Conservation (phyloP, 139 green algal genomes). For the Chlorella sp. region DNA sequence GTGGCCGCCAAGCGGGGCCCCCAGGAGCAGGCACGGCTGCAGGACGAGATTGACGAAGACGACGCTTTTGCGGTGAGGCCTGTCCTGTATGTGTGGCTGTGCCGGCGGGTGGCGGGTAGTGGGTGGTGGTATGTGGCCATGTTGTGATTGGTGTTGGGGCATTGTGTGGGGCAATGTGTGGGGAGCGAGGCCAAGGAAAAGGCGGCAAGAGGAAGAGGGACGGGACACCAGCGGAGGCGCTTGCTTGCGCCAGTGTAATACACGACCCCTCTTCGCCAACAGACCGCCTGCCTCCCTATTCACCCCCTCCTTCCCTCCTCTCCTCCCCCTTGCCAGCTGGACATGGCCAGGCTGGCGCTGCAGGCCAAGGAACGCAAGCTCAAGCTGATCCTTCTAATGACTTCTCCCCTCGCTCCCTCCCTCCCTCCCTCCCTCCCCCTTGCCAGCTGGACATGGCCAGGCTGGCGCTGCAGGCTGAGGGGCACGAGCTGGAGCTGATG, state of each 20-base stretch:
- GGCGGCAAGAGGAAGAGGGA: neutral
- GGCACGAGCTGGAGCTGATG: conserved; percentile 52
- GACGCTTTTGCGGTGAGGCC: conserved; percentile 45
- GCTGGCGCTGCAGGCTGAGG: conserved; percentile 27
- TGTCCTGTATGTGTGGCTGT: neutral
- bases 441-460: conserved; percentile 30
- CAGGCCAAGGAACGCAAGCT: conserved; percentile 39
- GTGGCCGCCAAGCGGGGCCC: conserved; percentile 4
- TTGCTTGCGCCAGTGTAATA: neutral
- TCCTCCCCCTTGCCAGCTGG: neutral
- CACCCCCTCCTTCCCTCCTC: neutral
- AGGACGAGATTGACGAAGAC: conserved; percentile 62
- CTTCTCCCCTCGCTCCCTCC: neutral
- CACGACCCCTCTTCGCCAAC: neutral
- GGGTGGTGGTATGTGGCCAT: too few relatives aligned
- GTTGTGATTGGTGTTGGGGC: neutral
- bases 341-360: conserved; percentile 36
- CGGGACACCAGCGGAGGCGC: neutral
- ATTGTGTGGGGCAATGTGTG: neutral
- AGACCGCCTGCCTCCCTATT: neutral
- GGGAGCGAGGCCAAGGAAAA: neutral
- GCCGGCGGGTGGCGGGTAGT: too few relatives aligned
- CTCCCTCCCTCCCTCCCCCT: neutral
- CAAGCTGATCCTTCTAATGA: too few relatives aligned
- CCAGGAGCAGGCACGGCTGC: conserved; percentile 16